phyloP scores from a whole-genome alignment of 169 alveolate genomes.

The Hepatocystis sp. region DNA sequence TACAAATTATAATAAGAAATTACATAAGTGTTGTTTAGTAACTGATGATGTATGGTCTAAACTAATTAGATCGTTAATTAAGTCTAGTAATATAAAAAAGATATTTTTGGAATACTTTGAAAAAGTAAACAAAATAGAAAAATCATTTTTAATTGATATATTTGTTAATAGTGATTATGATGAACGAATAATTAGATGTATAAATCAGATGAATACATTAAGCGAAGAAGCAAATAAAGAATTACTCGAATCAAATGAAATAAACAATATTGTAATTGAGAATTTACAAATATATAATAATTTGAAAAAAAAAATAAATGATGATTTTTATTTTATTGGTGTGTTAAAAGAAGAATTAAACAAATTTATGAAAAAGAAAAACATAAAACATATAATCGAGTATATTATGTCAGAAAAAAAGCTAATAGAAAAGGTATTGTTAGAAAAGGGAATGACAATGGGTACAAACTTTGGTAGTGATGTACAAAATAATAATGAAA shows the following conservation, averaged over 20 bases:
- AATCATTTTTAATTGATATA: slow-evolving; percentile 30
- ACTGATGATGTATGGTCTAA: slow-evolving; percentile 12
- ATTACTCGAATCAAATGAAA: slow-evolving; percentile 3
- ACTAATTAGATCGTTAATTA: slow-evolving; percentile 5
- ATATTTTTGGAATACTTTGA: slow-evolving; percentile 8
- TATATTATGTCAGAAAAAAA: neutral
- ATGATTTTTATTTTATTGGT: slow-evolving; percentile 4
- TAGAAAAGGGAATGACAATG: no score
- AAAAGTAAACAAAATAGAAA: slow-evolving; percentile 15
- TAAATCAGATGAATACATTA: slow-evolving; percentile 18
- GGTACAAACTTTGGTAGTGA: no score
- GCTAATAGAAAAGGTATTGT: no score
- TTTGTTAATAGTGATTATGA: slow-evolving; percentile 41
- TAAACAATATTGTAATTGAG: slow-evolving; percentile 2
- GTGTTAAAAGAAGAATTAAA: slow-evolving; percentile 40
- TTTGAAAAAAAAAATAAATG: slow-evolving; percentile 31
- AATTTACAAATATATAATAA: slow-evolving; percentile 20
- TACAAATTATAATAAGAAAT: slow-evolving; percentile 8
- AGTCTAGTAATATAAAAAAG: slow-evolving; percentile 6
- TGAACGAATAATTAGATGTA: slow-evolving; percentile 16
- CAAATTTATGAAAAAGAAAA: slow-evolving; percentile 29
- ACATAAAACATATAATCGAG: slow-evolving; percentile 7
- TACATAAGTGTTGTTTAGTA: slow-evolving; percentile 12
- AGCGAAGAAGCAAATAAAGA: slow-evolving; percentile 9
- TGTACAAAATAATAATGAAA: no score